These are phyloP conservation scores for Phaffia australis DNA, from an alignment of 768 basidiomycete genomes.

Conservation along the genomic window DNA sequence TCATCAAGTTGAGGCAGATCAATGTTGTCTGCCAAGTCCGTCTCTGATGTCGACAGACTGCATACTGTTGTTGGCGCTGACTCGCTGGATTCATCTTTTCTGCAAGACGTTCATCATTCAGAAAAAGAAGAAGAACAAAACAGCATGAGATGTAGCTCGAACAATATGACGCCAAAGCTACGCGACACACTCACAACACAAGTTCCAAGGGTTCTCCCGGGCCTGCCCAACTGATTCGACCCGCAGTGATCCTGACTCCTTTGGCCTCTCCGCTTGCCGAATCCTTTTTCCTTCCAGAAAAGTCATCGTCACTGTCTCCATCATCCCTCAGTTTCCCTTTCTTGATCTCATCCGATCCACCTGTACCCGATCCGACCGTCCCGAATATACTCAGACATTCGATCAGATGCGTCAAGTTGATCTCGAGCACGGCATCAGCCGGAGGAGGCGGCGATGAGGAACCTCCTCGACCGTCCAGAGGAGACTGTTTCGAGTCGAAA, in stretches of 20 bases:
- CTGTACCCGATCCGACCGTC: conserved; percentile 37
- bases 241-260: conserved; percentile 55
- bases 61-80: conserved; percentile 36
- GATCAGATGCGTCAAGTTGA: conserved; percentile 70
- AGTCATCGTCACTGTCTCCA: conserved; percentile 40
- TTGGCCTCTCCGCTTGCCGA: conserved; percentile 29
- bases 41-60: conserved; percentile 53
- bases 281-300: conserved; percentile 33
- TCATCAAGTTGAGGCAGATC: conserved; percentile 50
- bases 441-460: conserved; percentile 29
- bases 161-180: conserved; percentile 8
- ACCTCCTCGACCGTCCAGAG: conserved; percentile 34
- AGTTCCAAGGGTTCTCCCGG: conserved; percentile 65
- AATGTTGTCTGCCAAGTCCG: conserved; percentile 69
- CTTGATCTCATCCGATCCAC: conserved; percentile 33
- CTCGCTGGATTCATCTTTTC: conserved; percentile 31
- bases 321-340: conserved; percentile 41
- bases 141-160: conserved; percentile 3
- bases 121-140: conserved; percentile 31
- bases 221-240: conserved; percentile 74
- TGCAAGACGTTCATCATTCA: conserved; percentile 45
- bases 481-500: conserved; percentile 13
- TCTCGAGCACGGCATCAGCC: conserved; percentile 50
- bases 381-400: conserved; percentile 93
- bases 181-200: conserved; percentile 52